phyloP scores from a whole-genome alignment of 805 yeast genomes.

The Ogataea allantospora region DNA sequence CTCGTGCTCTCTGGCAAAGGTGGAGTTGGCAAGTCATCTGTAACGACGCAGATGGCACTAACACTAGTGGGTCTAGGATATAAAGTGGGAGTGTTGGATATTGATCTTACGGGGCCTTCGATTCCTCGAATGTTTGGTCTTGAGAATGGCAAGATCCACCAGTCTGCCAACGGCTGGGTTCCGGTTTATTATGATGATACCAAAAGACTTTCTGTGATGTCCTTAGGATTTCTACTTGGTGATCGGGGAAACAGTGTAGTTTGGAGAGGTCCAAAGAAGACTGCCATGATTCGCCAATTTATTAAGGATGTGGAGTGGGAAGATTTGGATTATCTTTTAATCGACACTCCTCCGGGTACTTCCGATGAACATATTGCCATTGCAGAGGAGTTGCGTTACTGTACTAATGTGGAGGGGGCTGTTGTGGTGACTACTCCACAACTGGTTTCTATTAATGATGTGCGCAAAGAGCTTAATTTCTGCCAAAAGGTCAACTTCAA shows the following conservation, averaged over 20 bases:
- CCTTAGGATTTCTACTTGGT: constrained; percentile 81
- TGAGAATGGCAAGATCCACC: constrained; percentile 76
- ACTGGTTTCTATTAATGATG: constrained; percentile 89
- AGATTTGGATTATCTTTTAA: constrained; percentile 68
- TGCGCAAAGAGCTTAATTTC: constrained; percentile 87
- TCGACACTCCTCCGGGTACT: constrained; percentile 99
- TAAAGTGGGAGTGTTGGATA: constrained; percentile 92
- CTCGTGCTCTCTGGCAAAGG: constrained; percentile 92
- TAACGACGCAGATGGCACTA: constrained; percentile 92
- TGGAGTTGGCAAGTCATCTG: constrained; percentile 96
- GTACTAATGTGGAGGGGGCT: constrained; percentile 82
- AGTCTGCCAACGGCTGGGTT: constrained; percentile 85
- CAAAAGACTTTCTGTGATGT: constrained; percentile 65
- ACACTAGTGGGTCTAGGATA: constrained; percentile 66
- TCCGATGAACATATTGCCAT: constrained; percentile 97
- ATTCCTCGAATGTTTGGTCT: constrained; percentile 95
- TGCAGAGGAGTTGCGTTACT: constrained; percentile 78
- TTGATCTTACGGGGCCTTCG: constrained; percentile 96
- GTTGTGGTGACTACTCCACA: constrained; percentile 97
- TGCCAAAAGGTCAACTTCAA: constrained; percentile 81
- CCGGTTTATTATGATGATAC: constrained; percentile 63
- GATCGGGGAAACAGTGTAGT: constrained; percentile 89
- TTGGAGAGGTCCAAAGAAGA: constrained; percentile 98
- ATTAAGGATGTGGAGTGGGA: constrained; percentile 92
- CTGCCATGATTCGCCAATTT: constrained; percentile 96